Conservation (phyloP, 2,329 filamentous ascomycete species). For the Nothophoma quercina region DNA sequence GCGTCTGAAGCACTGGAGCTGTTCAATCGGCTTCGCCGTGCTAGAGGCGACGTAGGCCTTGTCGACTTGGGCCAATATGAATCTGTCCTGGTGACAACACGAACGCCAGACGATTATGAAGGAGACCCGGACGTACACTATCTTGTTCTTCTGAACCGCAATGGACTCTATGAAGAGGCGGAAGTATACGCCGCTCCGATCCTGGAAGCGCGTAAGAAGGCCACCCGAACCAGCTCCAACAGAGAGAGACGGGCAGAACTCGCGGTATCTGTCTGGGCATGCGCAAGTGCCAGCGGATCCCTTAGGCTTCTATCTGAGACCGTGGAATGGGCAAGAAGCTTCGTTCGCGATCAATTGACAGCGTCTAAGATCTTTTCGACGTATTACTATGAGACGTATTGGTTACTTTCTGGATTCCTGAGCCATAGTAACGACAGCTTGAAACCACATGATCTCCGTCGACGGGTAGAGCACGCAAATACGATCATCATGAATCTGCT, state of each 20-base stretch:
- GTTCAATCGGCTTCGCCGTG: conserved; percentile 28
- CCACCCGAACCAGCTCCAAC: conserved; percentile 30
- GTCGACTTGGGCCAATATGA: conserved; percentile 3
- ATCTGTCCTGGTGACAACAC: conserved; percentile 11
- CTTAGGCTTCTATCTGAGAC: conserved; percentile 39
- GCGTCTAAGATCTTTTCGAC: conserved; percentile 32
- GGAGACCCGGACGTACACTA: conserved; percentile 30
- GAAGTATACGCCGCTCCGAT: conserved; percentile 12
- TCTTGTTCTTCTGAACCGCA: conserved; percentile 19
- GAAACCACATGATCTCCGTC: conserved; percentile 13
- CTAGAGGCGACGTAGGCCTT: conserved; percentile 27
- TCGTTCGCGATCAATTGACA: conserved; percentile 45
- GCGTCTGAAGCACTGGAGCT: conserved; percentile 26
- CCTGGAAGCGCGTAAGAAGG: conserved; percentile 31
- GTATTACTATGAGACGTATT: conserved; percentile 30
- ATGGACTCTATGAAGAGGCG: conserved; percentile 19
- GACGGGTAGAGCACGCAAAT: conserved; percentile 38
- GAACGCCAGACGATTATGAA: not conserved
- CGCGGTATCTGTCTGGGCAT: conserved; percentile 37
- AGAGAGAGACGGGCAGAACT: conserved; percentile 39
- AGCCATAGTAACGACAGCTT: not conserved
- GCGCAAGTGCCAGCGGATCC: conserved; percentile 45
- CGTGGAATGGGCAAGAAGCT: conserved; percentile 48
- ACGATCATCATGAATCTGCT: conserved; percentile 36
- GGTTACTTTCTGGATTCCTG: conserved; percentile 34